These are phyloP conservation scores for Pseudogymnoascus sp. DNA, from an alignment of 2,329 filamentous ascomycete species.

Conservation along the genomic window DNA sequence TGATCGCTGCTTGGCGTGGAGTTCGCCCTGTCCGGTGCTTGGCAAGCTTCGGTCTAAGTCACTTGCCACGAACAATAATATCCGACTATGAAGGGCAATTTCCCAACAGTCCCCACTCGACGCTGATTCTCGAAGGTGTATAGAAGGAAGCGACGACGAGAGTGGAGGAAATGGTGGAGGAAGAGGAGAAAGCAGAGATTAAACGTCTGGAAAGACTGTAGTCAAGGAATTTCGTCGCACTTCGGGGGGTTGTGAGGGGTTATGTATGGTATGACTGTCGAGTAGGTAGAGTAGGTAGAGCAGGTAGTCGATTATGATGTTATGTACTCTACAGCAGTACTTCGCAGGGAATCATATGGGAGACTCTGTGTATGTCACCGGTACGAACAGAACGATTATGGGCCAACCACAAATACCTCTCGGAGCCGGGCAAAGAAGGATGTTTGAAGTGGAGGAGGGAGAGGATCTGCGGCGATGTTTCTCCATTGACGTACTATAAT, in stretches of 20 bases:
- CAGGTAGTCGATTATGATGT: no score
- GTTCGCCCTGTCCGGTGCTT: slow-evolving; percentile 1
- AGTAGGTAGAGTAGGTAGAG: not conserved
- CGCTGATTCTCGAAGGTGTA: not conserved
- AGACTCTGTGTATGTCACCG: not conserved
- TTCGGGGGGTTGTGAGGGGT: slow-evolving; percentile 2
- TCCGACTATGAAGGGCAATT: not conserved
- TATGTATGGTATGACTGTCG: not conserved
- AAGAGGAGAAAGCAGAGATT: not conserved
- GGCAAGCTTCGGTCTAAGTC: not conserved
- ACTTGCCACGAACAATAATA: not conserved
- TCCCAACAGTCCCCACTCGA: not conserved
- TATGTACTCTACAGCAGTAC: slow-evolving; percentile 4
- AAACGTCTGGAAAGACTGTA: not conserved
- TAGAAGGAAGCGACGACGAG: not conserved
- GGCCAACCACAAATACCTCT: slow-evolving; percentile 6
- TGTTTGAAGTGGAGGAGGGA: not conserved
- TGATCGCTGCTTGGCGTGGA: slow-evolving; percentile 6
- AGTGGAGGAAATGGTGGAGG: not conserved
- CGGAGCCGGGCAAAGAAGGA: not conserved
- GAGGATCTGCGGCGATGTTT: slow-evolving; percentile 2
- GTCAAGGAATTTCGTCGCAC: not conserved
- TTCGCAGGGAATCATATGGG: not conserved
- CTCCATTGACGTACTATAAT: slow-evolving; percentile 5
- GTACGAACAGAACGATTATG: not conserved